Conservation (phyloP, 768 basidiomycete genomes). For the Panus rudis region DNA sequence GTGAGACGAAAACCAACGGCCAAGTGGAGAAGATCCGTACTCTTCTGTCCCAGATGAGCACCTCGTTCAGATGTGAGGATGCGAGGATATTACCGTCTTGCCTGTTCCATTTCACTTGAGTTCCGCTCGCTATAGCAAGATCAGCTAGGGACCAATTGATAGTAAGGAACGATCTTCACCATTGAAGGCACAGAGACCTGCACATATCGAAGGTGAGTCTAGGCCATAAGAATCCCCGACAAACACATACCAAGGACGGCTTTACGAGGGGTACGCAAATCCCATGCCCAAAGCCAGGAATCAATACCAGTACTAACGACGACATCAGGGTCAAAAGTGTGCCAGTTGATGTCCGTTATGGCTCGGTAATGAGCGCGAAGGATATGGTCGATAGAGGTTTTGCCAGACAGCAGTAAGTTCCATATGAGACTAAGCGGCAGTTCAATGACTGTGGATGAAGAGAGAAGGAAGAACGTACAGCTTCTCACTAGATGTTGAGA, state of each 20-base stretch:
- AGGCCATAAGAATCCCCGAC: neutral
- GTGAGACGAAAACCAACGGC: neutral
- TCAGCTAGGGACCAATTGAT: neutral
- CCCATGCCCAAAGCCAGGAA: slow-evolving; percentile 94
- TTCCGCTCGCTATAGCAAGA: slow-evolving; percentile 57
- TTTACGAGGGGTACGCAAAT: slow-evolving; percentile 49
- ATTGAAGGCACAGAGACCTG: slow-evolving; percentile 55
- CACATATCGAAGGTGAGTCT: neutral
- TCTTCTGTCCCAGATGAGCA: slow-evolving; percentile 91
- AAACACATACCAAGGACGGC: slow-evolving; percentile 54
- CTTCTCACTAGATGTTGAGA: slow-evolving; percentile 85
- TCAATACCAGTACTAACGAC: slow-evolving; percentile 92
- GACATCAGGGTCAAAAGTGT: slow-evolving; percentile 73
- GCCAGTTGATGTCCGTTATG: slow-evolving; percentile 99
- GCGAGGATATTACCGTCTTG: slow-evolving; percentile 82
- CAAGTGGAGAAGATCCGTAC: slow-evolving; percentile 35
- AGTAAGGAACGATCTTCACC: slow-evolving; percentile 29
- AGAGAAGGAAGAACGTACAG: slow-evolving; percentile 41
- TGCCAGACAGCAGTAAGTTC: slow-evolving; percentile 74
- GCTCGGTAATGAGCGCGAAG: slow-evolving; percentile 89
- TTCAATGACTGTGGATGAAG: neutral
- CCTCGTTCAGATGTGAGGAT: slow-evolving; percentile 80
- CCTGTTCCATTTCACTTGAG: slow-evolving; percentile 97
- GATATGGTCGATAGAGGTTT: slow-evolving; percentile 78
- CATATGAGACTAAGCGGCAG: slow-evolving; percentile 65